Base-by-base conservation (phyloP, 1,284 basidiomycete species). In the Lentinula novae-zelandiae region DNA sequence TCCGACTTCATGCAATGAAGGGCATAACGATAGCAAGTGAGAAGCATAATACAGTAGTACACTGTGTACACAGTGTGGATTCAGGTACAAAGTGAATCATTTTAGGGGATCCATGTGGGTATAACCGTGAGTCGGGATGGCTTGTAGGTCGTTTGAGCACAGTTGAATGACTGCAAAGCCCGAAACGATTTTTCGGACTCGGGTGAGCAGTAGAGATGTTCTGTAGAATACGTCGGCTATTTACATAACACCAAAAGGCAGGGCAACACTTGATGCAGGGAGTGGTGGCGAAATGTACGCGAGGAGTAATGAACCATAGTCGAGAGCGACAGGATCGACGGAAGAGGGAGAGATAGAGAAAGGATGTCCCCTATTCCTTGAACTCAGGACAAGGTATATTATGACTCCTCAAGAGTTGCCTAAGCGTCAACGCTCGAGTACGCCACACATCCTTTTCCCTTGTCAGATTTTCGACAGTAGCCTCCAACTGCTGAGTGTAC, bases 401-500 rank as follows among this genome's bases (percentile, higher is more conserved):
- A 62, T 82, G 81, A 61, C 76, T 79, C 59, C 73, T 74, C n/a
- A 83, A 75, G 52, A 82, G 71, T 22, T 79, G 78, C 67, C 78
- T 74, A 34, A 71, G 74, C 34, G 76, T 78, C 66, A 78, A 64
- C 12, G 82, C 78, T 31, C 79, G 75, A 56, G 76, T 73, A 69
- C 75, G 79, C 82, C 82, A 85, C 69, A 76, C 67, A 70, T 85
- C 82, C 68, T 77, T 75, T 69, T 84, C 83, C 65, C 68, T 70
- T 64, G 75, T 78, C 67, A 79, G 71, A 42, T 67, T 73, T 53
- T 82, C 81, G 51, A 85, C 68, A 15, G 68, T 72, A 15, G 76
- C 72, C 73, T 88, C 83, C 58, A 89, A 71, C 66, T 81, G 77
- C 55, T 69, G 67, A 60, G 90, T 84, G 70, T 90, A 85, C 70